phyloP scores from a whole-genome alignment of 805 yeast genomes.

The Suhomyces pyralidae region DNA sequence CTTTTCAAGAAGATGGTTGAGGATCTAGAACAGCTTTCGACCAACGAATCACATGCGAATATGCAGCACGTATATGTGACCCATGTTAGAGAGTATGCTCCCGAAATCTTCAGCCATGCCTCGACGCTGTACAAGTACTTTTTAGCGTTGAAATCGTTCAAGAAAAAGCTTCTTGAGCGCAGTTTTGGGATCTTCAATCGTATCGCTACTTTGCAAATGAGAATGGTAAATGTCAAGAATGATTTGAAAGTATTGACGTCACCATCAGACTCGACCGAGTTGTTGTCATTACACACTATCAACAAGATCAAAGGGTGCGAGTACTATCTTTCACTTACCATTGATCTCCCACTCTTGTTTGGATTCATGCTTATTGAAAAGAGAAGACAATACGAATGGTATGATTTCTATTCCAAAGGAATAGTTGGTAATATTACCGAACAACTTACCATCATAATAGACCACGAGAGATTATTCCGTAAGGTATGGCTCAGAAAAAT shows the following conservation, averaged over 20 bases:
- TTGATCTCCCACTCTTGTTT: conserved; percentile 68
- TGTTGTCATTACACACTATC: conserved; percentile 17
- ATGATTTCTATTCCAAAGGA: conserved; percentile 39
- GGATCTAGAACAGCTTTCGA: conserved; percentile 17
- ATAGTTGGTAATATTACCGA: conserved; percentile 48
- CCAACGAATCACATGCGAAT: conserved; percentile 4
- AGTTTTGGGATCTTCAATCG: conserved; percentile 25
- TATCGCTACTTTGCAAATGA: conserved; percentile 38
- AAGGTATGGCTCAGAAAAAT: conserved; percentile 64
- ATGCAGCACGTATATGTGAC: conserved; percentile 22
- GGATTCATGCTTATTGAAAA: conserved; percentile 66
- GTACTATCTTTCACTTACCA: conserved; percentile 42
- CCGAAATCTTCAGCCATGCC: conserved; percentile 32
- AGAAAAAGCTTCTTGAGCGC: conserved; percentile 18
- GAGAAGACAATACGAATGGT: conserved; percentile 59
- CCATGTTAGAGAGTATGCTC: conserved; percentile 15
- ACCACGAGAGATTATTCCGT: conserved; percentile 54
- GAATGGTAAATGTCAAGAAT: conserved; percentile 31
- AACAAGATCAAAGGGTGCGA: conserved; percentile 29
- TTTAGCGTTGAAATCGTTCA: conserved; percentile 30
- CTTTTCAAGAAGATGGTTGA: conserved; percentile 12
- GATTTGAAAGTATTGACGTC: conserved; percentile 25
- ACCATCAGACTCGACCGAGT: conserved; percentile 8
- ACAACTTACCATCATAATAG: conserved; percentile 53
- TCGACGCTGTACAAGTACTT: conserved; percentile 33